phyloP scores from a whole-genome alignment of 306 rosid genomes.

The Betula pendula region DNA sequence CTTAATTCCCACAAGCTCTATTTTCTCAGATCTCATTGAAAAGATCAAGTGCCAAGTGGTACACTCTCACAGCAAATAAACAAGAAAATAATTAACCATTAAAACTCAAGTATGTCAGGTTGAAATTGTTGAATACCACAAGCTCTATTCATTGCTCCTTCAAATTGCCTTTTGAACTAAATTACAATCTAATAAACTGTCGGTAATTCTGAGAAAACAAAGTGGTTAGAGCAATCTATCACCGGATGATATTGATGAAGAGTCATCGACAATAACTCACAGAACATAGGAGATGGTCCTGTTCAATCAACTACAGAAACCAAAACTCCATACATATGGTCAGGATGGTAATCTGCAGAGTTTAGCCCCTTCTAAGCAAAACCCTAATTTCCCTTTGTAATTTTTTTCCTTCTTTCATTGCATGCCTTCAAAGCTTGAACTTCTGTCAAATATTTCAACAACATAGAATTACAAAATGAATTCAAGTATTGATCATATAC shows the following conservation, averaged over 20 bases:
- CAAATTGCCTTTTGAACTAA: neutral
- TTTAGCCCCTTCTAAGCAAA: constrained; percentile 19
- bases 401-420: constrained; percentile 53
- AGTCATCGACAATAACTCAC: neutral
- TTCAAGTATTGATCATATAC: neutral
- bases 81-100: neutral
- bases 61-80: neutral
- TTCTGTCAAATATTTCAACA: constrained; percentile 37
- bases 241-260: neutral
- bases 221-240: neutral
- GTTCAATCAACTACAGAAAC: neutral
- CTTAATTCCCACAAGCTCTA: neutral
- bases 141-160: neutral
- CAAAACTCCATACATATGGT: neutral
- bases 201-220: neutral
- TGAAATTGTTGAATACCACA: neutral
- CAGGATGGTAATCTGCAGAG: neutral
- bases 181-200: neutral
- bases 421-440: constrained; percentile 82
- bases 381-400: constrained; percentile 27
- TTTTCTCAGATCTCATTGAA: neutral
- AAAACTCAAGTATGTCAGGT: neutral
- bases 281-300: neutral
- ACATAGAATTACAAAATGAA: neutral
- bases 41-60: neutral